Conservation (phyloP, 192 early-diverging fungal species). For the Lobosporangium transversale region DNA sequence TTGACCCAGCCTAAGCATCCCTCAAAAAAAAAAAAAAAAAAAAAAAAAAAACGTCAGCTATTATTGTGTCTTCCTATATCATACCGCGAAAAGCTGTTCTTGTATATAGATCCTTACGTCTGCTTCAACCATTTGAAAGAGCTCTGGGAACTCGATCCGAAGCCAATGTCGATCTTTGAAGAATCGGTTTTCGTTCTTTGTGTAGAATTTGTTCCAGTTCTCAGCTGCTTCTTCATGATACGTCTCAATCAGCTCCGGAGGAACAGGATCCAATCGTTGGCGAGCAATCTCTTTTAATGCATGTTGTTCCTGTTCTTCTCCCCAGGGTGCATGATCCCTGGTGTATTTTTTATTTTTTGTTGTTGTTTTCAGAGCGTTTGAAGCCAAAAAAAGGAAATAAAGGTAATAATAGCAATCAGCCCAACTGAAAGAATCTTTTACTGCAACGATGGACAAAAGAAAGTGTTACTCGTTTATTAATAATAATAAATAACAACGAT, state of each 20-base stretch:
- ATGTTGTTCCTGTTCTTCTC: conserved; percentile 80
- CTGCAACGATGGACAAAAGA: no score
- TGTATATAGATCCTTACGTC: conserved; percentile 53
- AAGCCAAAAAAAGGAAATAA: neutral
- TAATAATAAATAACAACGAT: no score
- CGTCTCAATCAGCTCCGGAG: conserved; percentile 57
- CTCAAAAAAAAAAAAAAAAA: no score
- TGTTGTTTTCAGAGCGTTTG: no score
- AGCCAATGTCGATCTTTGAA: conserved; percentile 99
- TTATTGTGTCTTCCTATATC: neutral
- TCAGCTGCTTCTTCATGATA: conserved; percentile 62
- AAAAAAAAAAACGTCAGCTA: conserved; percentile 14
- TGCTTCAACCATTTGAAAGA: conserved; percentile 64
- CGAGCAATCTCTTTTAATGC: conserved; percentile 79
- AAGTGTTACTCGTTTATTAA: no score
- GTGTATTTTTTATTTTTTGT: neutral
- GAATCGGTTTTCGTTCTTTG: conserved; percentile 88
- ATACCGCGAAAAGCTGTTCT: neutral
- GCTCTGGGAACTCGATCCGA: conserved; percentile 91
- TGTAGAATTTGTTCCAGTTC: conserved; percentile 85
- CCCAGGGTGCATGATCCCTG: conserved; percentile 96
- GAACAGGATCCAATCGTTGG: conserved; percentile 78
- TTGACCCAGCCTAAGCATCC: conserved; percentile 56
- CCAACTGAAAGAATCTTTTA: no score
- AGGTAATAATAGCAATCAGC: no score